phyloP scores from a whole-genome alignment of 257 asterid genomes.

The Fraxinus cuspidata region DNA sequence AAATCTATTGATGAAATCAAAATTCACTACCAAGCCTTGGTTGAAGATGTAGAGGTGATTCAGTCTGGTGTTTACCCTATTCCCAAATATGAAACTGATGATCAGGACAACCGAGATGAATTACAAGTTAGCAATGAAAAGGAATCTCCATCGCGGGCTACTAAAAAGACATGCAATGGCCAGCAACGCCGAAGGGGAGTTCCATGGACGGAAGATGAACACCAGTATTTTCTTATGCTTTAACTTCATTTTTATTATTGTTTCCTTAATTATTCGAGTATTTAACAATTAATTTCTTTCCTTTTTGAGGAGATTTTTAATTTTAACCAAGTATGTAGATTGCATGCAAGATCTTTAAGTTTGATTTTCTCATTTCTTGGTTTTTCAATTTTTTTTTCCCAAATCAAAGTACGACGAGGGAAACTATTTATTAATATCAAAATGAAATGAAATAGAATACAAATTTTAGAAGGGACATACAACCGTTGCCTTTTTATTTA shows the following conservation, averaged over 20 bases:
- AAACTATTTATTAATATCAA: neutral
- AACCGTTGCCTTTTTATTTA: neutral
- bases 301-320: neutral
- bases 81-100: neutral
- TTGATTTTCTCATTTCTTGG: neutral
- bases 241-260: neutral
- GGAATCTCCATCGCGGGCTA: neutral
- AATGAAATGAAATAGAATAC: neutral
- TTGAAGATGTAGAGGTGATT: conserved; percentile 18
- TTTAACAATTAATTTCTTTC: neutral
- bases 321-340: neutral
- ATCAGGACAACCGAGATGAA: neutral
- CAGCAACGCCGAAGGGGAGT: neutral
- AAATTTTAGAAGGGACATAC: too few relatives aligned
- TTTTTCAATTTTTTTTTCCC: neutral
- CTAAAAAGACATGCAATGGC: conserved; percentile 1
- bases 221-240: conserved; percentile 32
- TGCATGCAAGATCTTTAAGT: neutral
- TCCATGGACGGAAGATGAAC: conserved; percentile 54
- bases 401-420: neutral
- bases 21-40: conserved; percentile 7
- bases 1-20: conserved; percentile 6
- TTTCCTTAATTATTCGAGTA: neutral
- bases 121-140: neutral
- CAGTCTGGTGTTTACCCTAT: conserved; percentile 3